Evolutionary conservation across 176 grass and related monocot genomes (phyloP), one percentile per base, ranked within the genome.

Genomic region (Rhynchospora tenuis): DNA sequence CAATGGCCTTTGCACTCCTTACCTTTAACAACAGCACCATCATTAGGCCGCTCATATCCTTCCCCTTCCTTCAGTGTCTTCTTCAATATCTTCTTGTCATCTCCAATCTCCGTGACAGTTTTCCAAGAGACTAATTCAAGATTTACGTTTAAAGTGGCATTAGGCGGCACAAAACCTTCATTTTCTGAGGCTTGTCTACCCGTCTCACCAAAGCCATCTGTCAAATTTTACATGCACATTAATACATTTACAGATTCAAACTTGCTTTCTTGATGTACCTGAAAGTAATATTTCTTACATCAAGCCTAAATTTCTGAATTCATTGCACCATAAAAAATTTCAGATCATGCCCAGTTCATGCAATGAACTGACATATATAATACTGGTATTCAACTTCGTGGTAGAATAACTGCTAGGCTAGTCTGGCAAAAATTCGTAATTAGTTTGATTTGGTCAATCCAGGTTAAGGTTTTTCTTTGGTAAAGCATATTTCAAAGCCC

Each of bases 61-160:
- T 93, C 90, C 81, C 93, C 93, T 76, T 93, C 93, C 64, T 80
- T 76, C 23, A 93, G 83, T 44, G 93, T 88, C 83, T 89, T 96
- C 81, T 96, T 96, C 33, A 88, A 23, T 20, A 96, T 84, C 48
- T 89, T 93, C 68, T 93, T 96, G 75, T 96, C 87, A 85, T 85
- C 79, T 20, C 93, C 93, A 81, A 96, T 84, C 81, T 96, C 91
- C 22, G 79, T 85, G 38, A 96, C 87, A 44, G 83, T 83, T 89
- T 86, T 93, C 93, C 93, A 96, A 51, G 93, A 93, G 4, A 96
- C 83, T 63, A 96, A 73, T 48, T 96, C 85, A 86, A 96, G 89
- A 62, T 91, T 85, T 55, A 96, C 74, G 64, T 89, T 51, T 64
- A 96, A 68, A 5, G 66, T 86, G 15, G 87, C 85, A 88, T 93